Evolutionary conservation across 129 eudicot species (phyloP).

Genomic region (Ambrosia trifida): DNA sequence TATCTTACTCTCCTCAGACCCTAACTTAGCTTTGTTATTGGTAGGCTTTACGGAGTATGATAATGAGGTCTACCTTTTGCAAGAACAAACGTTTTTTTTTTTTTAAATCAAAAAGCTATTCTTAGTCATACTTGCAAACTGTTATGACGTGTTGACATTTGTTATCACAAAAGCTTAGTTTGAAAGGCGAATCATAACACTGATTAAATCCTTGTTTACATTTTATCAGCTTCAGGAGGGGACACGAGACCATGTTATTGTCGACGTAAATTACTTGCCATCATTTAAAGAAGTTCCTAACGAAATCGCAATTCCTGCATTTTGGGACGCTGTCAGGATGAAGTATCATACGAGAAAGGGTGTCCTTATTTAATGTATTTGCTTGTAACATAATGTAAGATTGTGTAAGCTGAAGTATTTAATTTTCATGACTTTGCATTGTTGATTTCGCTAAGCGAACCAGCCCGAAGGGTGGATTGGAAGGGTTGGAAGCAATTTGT

Average conservation of each 20-base stretch:
- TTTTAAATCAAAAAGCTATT: not conserved
- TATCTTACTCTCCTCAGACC: too few species aligned
- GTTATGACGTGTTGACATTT: not conserved
- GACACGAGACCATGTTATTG: constrained; percentile 88
- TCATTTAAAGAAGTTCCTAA: constrained; percentile 94
- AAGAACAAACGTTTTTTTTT: not conserved
- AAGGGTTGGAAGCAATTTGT: too few species aligned
- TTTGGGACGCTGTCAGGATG: constrained; percentile 84
- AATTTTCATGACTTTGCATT: not conserved
- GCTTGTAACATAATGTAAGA: not conserved
- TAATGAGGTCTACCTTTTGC: not conserved
- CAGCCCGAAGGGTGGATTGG: too few species aligned
- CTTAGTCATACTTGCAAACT: too few species aligned
- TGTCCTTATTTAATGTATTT: not conserved
- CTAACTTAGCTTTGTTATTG: too few species aligned
- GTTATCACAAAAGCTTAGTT: not conserved
- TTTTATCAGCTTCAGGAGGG: constrained; percentile 73
- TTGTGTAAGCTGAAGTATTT: constrained; percentile 13
- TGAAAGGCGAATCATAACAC: not conserved
- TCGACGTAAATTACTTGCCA: constrained; percentile 94
- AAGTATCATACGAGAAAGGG: constrained; percentile 44
- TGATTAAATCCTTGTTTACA: not conserved
- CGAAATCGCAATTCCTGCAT: constrained; percentile 76
- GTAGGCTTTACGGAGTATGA: too few species aligned
- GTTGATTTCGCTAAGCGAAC: not conserved